Conservation (phyloP, 805 yeast genomes). For the Nakazawaea wyomingensis region DNA sequence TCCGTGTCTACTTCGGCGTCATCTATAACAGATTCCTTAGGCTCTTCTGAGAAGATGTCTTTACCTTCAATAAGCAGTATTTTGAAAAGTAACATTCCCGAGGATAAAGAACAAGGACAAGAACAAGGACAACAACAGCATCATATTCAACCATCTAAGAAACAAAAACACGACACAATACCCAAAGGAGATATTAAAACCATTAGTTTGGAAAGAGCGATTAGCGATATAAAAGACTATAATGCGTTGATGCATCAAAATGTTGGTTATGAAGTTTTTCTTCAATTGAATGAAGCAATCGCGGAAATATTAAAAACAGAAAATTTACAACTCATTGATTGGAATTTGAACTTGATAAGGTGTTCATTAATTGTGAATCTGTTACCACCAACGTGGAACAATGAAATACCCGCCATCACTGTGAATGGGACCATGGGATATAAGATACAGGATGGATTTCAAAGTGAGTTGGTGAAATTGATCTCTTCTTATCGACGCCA, state of each 20-base stretch:
- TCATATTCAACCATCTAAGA: slow-evolving; percentile 7
- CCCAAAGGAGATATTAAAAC: neutral
- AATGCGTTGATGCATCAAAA: slow-evolving; percentile 9
- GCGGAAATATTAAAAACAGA: slow-evolving; percentile 9
- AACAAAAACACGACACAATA: slow-evolving; percentile 9
- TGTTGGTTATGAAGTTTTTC: slow-evolving; percentile 22
- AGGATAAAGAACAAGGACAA: neutral
- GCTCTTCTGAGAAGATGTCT: neutral
- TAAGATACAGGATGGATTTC: slow-evolving; percentile 16
- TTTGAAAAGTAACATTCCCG: slow-evolving; percentile 3
- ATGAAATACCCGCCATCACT: slow-evolving; percentile 7
- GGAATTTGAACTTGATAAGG: slow-evolving; percentile 48
- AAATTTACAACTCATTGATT: slow-evolving; percentile 31
- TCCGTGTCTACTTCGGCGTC: slow-evolving; percentile 1
- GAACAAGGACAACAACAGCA: neutral
- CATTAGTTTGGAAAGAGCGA: slow-evolving; percentile 15
- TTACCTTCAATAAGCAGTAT: slow-evolving; percentile 11
- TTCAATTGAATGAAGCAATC: slow-evolving; percentile 19
- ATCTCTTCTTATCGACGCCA: slow-evolving; percentile 14
- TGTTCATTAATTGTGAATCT: slow-evolving; percentile 36
- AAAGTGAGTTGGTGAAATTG: slow-evolving; percentile 20
- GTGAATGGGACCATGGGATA: slow-evolving; percentile 15
- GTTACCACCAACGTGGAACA: slow-evolving; percentile 8
- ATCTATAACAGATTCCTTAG: neutral
- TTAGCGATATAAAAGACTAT: slow-evolving; percentile 17